A percentile compares a stretch with the other conserved stretches of the same genome.
Evolutionary conservation across 768 basidiomycete species (phyloP).

Genomic region (Lentinula sp.): DNA sequence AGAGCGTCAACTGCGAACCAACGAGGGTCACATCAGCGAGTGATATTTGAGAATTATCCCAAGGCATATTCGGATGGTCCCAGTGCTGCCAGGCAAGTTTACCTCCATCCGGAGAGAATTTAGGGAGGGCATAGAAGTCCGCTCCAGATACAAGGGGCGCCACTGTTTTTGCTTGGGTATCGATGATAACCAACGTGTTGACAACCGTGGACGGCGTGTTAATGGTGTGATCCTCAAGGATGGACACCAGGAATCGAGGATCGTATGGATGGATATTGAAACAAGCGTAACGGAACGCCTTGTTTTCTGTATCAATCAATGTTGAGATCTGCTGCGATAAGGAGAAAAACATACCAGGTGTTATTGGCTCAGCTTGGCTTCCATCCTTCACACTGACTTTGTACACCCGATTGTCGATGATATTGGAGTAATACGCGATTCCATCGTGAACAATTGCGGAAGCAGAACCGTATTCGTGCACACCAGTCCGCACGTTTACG

Average conservation of each 20-base stretch:
- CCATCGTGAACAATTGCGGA: conserved; percentile 41
- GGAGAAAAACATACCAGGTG: conserved; percentile 45
- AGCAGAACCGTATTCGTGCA: conserved; percentile 66
- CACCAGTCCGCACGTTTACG: conserved; percentile 55
- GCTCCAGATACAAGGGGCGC: conserved; percentile 45
- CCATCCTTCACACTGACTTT: conserved; percentile 15
- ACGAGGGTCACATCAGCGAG: conserved; percentile 29
- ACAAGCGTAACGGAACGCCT: conserved; percentile 56
- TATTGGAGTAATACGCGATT: conserved; percentile 49
- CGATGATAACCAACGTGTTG: conserved; percentile 53
- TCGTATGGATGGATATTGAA: conserved; percentile 52
- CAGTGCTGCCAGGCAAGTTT: conserved; percentile 50
- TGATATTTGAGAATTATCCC: conserved; percentile 45
- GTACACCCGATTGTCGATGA: conserved; percentile 45
- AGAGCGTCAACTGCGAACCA: conserved; percentile 8
- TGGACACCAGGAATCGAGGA: conserved; percentile 47
- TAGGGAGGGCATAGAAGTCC: conserved; percentile 64
- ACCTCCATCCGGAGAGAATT: conserved; percentile 47
- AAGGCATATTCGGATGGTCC: conserved; percentile 63
- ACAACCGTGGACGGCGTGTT: conserved; percentile 44
- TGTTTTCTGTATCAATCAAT: conserved; percentile 18
- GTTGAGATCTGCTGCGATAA: background rate
- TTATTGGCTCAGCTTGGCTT: conserved; percentile 41
- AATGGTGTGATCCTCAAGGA: conserved; percentile 68
- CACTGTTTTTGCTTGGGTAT: conserved; percentile 37